These are phyloP conservation scores for Blastocystis sp. DNA, from an alignment of 352 stramenopile species.

Conservation along the genomic window DNA sequence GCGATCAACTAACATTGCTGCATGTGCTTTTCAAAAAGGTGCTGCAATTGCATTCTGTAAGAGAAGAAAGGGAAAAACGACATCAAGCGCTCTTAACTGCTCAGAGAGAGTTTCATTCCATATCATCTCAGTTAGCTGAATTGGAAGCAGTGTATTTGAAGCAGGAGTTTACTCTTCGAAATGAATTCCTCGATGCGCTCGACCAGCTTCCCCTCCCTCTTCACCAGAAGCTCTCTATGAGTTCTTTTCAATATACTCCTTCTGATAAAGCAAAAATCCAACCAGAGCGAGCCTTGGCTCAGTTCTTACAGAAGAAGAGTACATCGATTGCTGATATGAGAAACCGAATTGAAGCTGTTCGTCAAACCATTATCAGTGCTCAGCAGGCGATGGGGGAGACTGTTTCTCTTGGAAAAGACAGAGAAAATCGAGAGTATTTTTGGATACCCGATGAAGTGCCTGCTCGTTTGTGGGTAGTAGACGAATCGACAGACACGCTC, in stretches of 20 bases:
- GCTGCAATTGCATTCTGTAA: slow-evolving; percentile 68
- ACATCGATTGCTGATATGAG: neutral
- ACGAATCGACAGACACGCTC: neutral
- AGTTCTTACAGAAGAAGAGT: slow-evolving; percentile 13
- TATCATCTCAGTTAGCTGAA: neutral
- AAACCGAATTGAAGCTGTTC: neutral
- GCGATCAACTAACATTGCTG: slow-evolving; percentile 72
- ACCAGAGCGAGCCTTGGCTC: neutral
- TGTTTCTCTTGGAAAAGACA: neutral
- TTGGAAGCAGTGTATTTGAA: neutral
- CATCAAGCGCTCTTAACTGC: neutral
- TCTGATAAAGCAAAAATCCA: neutral
- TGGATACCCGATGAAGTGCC: slow-evolving; percentile 8
- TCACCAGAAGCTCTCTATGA: neutral
- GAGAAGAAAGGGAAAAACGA: slow-evolving; percentile 64
- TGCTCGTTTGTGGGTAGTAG: neutral
- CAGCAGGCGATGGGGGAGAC: neutral
- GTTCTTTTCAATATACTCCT: neutral
- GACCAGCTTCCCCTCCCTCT: neutral
- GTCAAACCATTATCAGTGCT: neutral
- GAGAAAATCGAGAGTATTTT: neutral
- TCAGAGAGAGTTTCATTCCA: neutral
- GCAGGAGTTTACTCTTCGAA: neutral
- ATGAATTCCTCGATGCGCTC: neutral
- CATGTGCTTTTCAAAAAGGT: slow-evolving; percentile 71